Evolutionary conservation across 2,329 filamentous ascomycete species (phyloP), one percentile per base, ranked within the genome.

Genomic region (Diplodia intermedia): DNA sequence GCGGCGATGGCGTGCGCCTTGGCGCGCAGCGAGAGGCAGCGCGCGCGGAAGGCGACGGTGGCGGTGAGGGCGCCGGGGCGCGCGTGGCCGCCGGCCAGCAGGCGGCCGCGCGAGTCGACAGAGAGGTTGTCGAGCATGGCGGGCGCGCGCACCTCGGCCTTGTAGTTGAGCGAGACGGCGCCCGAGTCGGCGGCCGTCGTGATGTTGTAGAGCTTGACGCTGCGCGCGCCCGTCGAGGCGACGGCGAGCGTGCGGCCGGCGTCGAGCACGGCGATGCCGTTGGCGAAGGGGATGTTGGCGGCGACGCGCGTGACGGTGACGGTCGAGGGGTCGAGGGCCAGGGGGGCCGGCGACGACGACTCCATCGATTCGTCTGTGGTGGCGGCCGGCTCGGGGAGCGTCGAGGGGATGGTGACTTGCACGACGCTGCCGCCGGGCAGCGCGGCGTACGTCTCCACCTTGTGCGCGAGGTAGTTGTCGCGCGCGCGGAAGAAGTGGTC

Each of bases 71-170:
- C 72, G 5, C 76, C 76, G 5, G 77, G 73, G 62, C 78, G 78
- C 1, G 81, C 76, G 69, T 83, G 81, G 0, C 81, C 82, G 4
- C 80, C 78, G 18, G 82, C 73, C 2, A 82, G 70, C 3, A 83
- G 66, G n/a, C 71, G 78, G 5, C 80, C 80, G 0, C 73, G 68
- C 0, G 71, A 67, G 60, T 82, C 79, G 0, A 78, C 72, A 40
- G 76, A 79, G 2, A 83, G 61, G 66, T 83, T 83, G 66, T 83
- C 82, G 0, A 79, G 76, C 1, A 73, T 69, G 33, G 78, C 76
- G 0, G 78, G 76, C 0, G 77, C 75, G 15, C 72, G 69, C 2
- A 77, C 20, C 1, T 69, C 66, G 2, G 65, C 65, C 2, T 69
- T 63, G 6, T 68, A 71, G 3, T 47, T 31, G 1, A 79, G 65